These are phyloP conservation scores for Oryza australiensis DNA, from an alignment of 176 grass and related monocot genomes.

Conservation along the genomic window DNA sequence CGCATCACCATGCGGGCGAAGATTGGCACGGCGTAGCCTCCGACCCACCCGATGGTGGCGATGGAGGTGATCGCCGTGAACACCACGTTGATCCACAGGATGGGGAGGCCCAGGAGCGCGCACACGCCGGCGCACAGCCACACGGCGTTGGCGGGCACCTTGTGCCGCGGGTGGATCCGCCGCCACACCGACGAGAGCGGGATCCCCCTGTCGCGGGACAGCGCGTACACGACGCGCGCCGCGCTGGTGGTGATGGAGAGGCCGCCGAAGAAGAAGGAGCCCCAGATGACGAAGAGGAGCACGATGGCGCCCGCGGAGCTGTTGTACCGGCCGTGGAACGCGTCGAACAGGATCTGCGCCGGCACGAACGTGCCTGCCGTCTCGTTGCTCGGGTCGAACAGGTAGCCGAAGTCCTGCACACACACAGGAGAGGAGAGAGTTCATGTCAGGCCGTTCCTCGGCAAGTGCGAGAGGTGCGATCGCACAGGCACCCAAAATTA, in stretches of 20 bases:
- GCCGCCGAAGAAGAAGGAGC: slow-evolving; percentile 98
- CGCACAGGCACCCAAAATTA: too few species aligned
- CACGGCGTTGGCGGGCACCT: slow-evolving; percentile 80
- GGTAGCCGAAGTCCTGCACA: slow-evolving; percentile 63
- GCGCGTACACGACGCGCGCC: slow-evolving; percentile 91
- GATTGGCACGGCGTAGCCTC: slow-evolving; percentile 93
- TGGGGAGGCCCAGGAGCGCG: slow-evolving; percentile 82
- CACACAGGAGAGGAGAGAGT: too few species aligned
- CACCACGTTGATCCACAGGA: slow-evolving; percentile 87
- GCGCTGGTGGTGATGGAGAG: slow-evolving; percentile 98
- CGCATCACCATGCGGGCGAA: slow-evolving; percentile 92
- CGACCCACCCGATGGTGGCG: slow-evolving; percentile 89
- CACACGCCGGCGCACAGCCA: slow-evolving; percentile 87
- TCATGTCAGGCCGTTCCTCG: too few species aligned
- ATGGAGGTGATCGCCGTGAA: slow-evolving; percentile 98
- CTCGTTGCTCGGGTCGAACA: slow-evolving; percentile 73
- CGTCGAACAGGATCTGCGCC: slow-evolving; percentile 93
- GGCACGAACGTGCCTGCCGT: slow-evolving; percentile 79
- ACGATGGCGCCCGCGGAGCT: slow-evolving; percentile 70
- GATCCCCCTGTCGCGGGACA: slow-evolving; percentile 77
- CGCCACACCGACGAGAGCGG: slow-evolving; percentile 85
- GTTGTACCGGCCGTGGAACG: slow-evolving; percentile 83
- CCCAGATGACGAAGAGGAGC: slow-evolving; percentile 90
- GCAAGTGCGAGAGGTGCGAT: too few species aligned
- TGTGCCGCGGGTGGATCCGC: slow-evolving; percentile 79